Evolutionary conservation across 768 basidiomycete species (phyloP), one percentile per base, ranked within the genome.

Genomic region (Phylloporus sp.): DNA sequence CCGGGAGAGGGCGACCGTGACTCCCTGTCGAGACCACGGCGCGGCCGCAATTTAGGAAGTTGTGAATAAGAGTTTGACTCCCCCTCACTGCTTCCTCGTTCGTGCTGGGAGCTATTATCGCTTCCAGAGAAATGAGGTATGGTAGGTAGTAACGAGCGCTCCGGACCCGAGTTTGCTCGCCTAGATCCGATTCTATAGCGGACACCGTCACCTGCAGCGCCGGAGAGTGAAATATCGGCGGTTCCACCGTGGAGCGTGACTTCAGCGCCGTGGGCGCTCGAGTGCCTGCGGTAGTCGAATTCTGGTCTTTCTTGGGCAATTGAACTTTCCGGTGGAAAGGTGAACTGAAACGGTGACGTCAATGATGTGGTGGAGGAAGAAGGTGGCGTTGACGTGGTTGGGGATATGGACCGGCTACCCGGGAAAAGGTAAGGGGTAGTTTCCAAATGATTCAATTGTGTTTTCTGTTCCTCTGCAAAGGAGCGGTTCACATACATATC

Each of bases 211-310:
- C 74, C 68, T 55, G 73, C 68, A 31, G 80, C 68, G 23, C 77
- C 73, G 47, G 78, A 58, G 39, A 82, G 63, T 18, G 86, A 82
- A 41, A 89, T 78, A 65, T 89, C 84, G 31, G 88, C 82, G 6
- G 83, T 85, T 51, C 85, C 86, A 42, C 84, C 84, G 51, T 88
- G 86, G 31, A 89, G 76, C 10, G 84, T 82, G 43, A 88, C 78
- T 53, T 88, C 83, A 38, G 84, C 71, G 52, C 72, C 70, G 54
- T 79, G 80, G 41, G 74, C 65, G 62, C 70, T 72, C 24, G 79
- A 73, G 56, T 79, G 76, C 53, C 83, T 79, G 59, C 84, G 81
- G 62, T 80, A 86, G 68, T 82, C 82, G 66, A 81, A 85, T 44
- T 86, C 85, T 50, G 79, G 41, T 42, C 81, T 78, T 49, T 86